phyloP scores from a whole-genome alignment of 768 basidiomycete genomes.

The Polyporus arcularius region DNA sequence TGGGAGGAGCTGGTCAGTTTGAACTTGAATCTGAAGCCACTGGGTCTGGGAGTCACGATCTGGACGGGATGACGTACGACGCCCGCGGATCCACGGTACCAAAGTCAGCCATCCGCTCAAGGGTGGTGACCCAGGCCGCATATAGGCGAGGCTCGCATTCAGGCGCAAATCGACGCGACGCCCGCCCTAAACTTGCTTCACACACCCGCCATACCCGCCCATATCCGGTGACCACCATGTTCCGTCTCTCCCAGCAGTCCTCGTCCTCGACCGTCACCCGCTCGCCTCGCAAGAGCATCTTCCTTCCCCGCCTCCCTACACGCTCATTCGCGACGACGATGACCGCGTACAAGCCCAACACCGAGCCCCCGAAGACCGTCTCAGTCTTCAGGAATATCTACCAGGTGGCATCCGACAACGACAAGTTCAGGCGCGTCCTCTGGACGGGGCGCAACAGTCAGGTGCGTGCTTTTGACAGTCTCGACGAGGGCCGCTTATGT shows the following conservation, averaged over 20 bases:
- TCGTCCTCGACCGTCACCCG: neutral
- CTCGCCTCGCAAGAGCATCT: neutral
- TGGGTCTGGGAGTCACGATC: no score
- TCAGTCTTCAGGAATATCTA: slow-evolving; percentile 26
- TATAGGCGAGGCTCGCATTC: no score
- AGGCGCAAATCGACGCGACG: neutral
- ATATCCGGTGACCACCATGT: neutral
- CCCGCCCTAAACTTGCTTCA: neutral
- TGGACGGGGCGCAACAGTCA: slow-evolving; percentile 31
- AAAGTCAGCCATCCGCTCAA: no score
- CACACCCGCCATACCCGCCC: slow-evolving; percentile 1
- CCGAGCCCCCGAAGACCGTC: slow-evolving; percentile 29
- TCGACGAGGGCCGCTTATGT: neutral
- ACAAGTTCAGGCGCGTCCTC: slow-evolving; percentile 30
- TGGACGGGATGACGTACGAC: no score
- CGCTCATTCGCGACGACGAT: slow-evolving; percentile 14
- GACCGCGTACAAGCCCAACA: slow-evolving; percentile 27
- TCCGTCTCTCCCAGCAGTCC: slow-evolving; percentile 1
- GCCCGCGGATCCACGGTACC: no score
- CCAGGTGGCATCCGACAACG: slow-evolving; percentile 26
- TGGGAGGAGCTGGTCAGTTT: no score
- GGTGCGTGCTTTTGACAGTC: slow-evolving; percentile 7
- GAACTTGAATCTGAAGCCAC: no score
- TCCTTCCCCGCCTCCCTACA: neutral
- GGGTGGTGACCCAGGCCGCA: no score